Evolutionary conservation across 2,329 filamentous ascomycete species (phyloP), one percentile per base, ranked within the genome.

Genomic region (Sarocladiaceae sp.): DNA sequence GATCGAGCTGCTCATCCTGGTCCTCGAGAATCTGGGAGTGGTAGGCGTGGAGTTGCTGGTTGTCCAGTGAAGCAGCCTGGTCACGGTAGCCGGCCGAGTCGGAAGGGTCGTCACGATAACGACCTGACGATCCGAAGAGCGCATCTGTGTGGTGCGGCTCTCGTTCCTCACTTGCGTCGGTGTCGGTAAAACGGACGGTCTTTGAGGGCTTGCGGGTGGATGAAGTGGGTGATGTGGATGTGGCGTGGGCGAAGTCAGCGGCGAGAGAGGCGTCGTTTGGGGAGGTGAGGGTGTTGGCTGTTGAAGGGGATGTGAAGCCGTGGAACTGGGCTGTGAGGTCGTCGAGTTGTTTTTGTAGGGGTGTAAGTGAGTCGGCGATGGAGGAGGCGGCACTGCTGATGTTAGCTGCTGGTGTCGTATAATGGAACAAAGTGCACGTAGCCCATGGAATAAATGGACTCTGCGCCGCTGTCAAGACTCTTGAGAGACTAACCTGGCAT

Each of bases 1-100:
- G 78, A 66, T 97, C 93, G n/a, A 99, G 79, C 67, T 96, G 91
- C 58, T 89, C 87, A 65, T 99, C 94, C 70, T 99, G 94, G 56
- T 97, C 86, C n/a, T 80, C 78, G 33, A 99, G 75, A 23, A 96
- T 84, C 56, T 84, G 83, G 52, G 79, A 75, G 71, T 99, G 94
- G 69, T 95, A 92, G 20, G 80, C 77, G 71, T 97, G 88, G 57
- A 97, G 86, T 70, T 97, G 90, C 66, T 86, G 77, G 69, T 97
- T 97, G 65, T 80, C 78, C 64, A 96, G 76, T 10, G 71, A 66
- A 5, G 70, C 70, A 13, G 84, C 78, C 58, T 87, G 72, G 50
- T 84, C 80, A 33, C 73, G 73, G 69, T 86, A 85, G 23, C 82
- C 82, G 52, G 79, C 67, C 7, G 28, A 23, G 18, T 52, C 52